Evolutionary conservation across 106 monocot species (phyloP), one percentile per base, ranked within the genome.

Genomic region (Dendrobium officinale): DNA sequence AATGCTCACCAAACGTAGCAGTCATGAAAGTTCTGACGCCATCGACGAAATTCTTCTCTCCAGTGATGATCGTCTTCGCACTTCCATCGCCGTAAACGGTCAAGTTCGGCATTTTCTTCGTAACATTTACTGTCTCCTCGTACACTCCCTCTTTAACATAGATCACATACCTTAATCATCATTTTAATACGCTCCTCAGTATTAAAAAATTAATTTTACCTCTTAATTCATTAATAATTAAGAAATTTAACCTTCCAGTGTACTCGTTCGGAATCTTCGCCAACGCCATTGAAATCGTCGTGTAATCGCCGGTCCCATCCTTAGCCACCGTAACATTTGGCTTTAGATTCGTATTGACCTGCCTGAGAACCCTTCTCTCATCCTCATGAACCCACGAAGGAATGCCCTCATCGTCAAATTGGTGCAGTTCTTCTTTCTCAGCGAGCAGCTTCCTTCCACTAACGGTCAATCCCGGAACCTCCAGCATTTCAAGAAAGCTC

Each of bases 301-400:
- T 80, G 78, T 75, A 91, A 37, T 89, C 77, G 9, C 89, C 91
- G 9, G 66, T 86, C 11, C 90, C 90, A 47, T 87, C 88, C 75
- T 86, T 83, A 0, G 91, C 89, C 72, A 94, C 91, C 5, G 86
- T 89, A 0, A 80, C 79, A 58, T 94, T 84, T 0, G 93, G 89
- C 19, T 55, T 83, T 1, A 84, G 68, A 37, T 37, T 75, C 40
- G 49, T 5, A 48, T 73, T 33, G 8, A 68, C 18, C 20, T 66
- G 51, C 77, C 79, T 77, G 4, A 88, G 82, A 15, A 77, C 27
- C 85, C 77, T 86, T 54, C 88, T 22, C 6, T 88, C 87, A 40
- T 47, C 80, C 5, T 77, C 61, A 1, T 59, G 27, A 10, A 88
- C 11, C 91, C 91, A 91, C 26, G 78, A 15, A 7, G 90, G 94